Evolutionary conservation across 345 rosid genomes (phyloP).

Genomic region (Reutealis trisperma): DNA sequence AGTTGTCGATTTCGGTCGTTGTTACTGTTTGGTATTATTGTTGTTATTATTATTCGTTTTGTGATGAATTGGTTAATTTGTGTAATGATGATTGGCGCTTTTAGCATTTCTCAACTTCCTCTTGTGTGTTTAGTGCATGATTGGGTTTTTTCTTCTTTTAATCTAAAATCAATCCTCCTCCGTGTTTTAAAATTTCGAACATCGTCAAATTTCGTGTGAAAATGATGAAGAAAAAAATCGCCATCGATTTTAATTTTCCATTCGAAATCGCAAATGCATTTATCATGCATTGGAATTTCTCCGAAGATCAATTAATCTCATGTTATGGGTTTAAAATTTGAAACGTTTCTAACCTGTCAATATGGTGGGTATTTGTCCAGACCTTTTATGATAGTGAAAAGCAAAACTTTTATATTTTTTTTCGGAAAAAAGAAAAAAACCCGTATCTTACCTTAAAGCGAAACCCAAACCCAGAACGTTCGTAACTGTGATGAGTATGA

Average conservation of each 20-base stretch:
- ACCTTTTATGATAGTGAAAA: too few species aligned
- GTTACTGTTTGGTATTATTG: background rate
- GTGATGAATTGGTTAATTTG: slow-evolving; percentile 8
- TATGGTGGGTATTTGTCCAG: too few species aligned
- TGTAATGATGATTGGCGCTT: background rate
- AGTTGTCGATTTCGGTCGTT: background rate
- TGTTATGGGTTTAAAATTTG: too few species aligned
- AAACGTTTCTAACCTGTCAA: background rate
- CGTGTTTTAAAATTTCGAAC: too few species aligned
- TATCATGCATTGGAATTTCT: background rate
- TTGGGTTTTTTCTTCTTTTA: background rate
- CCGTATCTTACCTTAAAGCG: too few species aligned
- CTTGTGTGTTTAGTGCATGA: background rate
- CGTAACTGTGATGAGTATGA: background rate
- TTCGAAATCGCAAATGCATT: background rate
- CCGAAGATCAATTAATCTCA: too few species aligned
- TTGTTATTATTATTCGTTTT: background rate
- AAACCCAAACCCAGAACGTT: too few species aligned
- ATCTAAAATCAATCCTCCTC: background rate
- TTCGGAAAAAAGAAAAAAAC: too few species aligned
- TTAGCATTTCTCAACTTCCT: background rate
- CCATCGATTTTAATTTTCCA: background rate
- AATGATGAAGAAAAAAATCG: background rate
- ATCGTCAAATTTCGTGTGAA: too few species aligned
- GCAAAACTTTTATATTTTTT: too few species aligned